Percentiles rank a stretch among this genome's conserved stretches.
phyloP scores from a whole-genome alignment of 2,329 filamentous ascomycete genomes.

The Clarireedia monteithiana region DNA sequence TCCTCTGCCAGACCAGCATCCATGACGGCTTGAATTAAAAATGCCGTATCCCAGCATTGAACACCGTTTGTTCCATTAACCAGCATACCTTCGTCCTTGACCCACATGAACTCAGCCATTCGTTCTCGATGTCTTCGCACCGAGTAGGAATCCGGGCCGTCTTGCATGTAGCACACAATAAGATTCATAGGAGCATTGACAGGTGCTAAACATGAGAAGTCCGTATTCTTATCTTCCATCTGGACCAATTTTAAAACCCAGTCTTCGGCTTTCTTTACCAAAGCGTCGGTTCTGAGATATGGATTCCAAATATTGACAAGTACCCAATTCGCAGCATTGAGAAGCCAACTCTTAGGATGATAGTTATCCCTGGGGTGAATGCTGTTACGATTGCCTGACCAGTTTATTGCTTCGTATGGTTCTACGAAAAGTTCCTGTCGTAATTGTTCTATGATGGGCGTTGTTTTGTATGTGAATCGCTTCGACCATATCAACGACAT shows the following conservation, averaged over 20 bases:
- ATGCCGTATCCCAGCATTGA: slow-evolving; percentile 93
- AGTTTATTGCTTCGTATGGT: slow-evolving; percentile 70
- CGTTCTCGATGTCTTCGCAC: slow-evolving; percentile 74
- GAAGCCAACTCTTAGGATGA: slow-evolving; percentile 79
- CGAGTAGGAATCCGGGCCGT: slow-evolving; percentile 66
- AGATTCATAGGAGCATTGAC: slow-evolving; percentile 89
- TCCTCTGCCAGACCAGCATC: slow-evolving; percentile 74
- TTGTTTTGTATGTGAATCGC: slow-evolving; percentile 69
- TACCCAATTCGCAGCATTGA: slow-evolving; percentile 72
- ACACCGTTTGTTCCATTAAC: slow-evolving; percentile 97
- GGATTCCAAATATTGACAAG: slow-evolving; percentile 76
- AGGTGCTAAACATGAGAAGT: slow-evolving; percentile 77
- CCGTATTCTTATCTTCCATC: slow-evolving; percentile 89
- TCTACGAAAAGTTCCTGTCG: slow-evolving; percentile 77
- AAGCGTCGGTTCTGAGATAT: slow-evolving; percentile 56
- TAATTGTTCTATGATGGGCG: slow-evolving; percentile 63
- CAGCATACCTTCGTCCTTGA: slow-evolving; percentile 87
- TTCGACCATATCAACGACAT: slow-evolving; percentile 90
- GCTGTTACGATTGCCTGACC: slow-evolving; percentile 69
- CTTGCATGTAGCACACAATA: slow-evolving; percentile 75
- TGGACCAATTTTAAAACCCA: slow-evolving; percentile 78
- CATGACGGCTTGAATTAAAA: slow-evolving; percentile 74
- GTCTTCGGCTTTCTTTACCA: slow-evolving; percentile 67
- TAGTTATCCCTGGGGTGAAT: slow-evolving; percentile 81
- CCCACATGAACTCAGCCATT: slow-evolving; percentile 80